Percentiles rank a stretch among this genome's conserved stretches.
These are phyloP conservation scores for Podila horticola DNA, from an alignment of 192 early-diverging fungal species.

Conservation along the genomic window DNA sequence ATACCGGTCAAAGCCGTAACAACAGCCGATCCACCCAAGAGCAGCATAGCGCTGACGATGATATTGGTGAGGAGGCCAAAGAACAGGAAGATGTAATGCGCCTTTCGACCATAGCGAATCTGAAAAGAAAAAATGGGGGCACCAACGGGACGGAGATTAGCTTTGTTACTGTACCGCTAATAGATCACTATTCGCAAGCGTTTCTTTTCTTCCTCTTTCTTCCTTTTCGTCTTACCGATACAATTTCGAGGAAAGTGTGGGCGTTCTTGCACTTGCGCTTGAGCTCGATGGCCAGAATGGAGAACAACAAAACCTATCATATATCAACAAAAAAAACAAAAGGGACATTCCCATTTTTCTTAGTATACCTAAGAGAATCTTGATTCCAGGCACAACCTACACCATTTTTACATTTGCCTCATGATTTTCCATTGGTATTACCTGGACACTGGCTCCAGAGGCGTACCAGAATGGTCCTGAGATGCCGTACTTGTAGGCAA, in stretches of 20 bases:
- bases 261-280: slow-evolving; percentile 79
- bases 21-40: slow-evolving; percentile 77
- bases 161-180: too few species aligned
- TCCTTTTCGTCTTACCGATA: slow-evolving; percentile 26
- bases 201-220: too few species aligned
- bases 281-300: slow-evolving; percentile 78
- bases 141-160: too few species aligned
- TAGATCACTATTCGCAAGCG: too few species aligned
- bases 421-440: slow-evolving; percentile 2
- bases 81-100: slow-evolving; percentile 69
- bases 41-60: slow-evolving; percentile 78
- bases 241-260: slow-evolving; percentile 79
- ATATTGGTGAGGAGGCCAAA: slow-evolving; percentile 65
- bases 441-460: slow-evolving; percentile 73
- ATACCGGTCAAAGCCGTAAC: slow-evolving; percentile 74
- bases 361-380: too few species aligned
- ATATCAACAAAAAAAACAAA: background rate
- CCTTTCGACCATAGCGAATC: slow-evolving; percentile 70
- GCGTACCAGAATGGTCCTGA: slow-evolving; percentile 76
- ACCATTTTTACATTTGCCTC: background rate
- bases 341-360: background rate
- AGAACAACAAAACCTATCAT: slow-evolving; percentile 68
- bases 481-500: slow-evolving; percentile 77
- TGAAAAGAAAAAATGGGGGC: background rate
- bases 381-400: too few species aligned